Conservation (phyloP, 306 rosid species). For the Medicago truncatula region MtrunA17r5.0-ANR NC_053043.1:7224001-7224500, state of each 20-base stretch:
- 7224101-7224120: not conserved
- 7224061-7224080: not conserved
- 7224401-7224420: conserved; percentile 27
- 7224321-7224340: conserved; percentile 6
- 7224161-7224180: not conserved
- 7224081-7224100: not conserved
- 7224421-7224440: not conserved
- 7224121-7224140: not conserved
- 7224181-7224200: conserved; percentile 12
- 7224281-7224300: not conserved
- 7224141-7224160: not conserved
- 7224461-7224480: too few species aligned
- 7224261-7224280: conserved; percentile 4
- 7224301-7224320: not conserved
- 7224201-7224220: not conserved
- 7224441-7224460: too few species aligned
- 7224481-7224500: too few species aligned
- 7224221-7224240: not conserved
- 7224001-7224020: not conserved
- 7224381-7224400: conserved; percentile 33
- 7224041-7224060: not conserved
- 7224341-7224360: conserved; percentile 8
- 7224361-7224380: conserved; percentile 30
- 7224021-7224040: too few species aligned
- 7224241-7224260: not conserved